Evolutionary conservation across 805 yeast genomes (phyloP), one percentile per base, ranked within the genome.

Genomic region (Diddensiella transvaalensis): DNA sequence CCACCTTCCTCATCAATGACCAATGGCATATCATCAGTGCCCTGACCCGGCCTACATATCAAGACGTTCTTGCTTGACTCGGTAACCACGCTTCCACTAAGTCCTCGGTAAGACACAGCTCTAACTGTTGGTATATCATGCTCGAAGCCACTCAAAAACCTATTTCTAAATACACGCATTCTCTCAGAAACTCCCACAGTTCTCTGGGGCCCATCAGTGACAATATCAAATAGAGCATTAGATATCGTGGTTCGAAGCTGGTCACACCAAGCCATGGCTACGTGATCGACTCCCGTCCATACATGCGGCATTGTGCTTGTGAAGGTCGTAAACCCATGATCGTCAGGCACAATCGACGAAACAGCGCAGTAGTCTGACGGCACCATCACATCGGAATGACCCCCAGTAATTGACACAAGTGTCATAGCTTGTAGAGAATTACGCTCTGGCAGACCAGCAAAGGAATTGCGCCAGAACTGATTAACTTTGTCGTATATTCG

Each of bases 211-310:
- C 32, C 17, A 36, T 54, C 55, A 5, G 41, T 26, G 5, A 79
- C 77, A 15, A 83, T 70, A 36, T 78, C 82, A 41, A 87, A 66
- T 21, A 90, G 61, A 0, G 79, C 68, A 41, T 68, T 68, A 6
- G 85, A 83, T 2, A 90, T 52, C 11, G 73, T 76, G 39, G 74
- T 70, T 50, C 96, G 73, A 39, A 88, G 65, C 61, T 88, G 96
- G 51, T 83, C 85, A 66, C 97, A 90, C 97, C 97, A 90, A 0
- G 89, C 96, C 43, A 90, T 81, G 1, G 96, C 96, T 56, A 87
- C 72, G 68, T 90, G 97, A 63, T 90, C 97, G 29, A 87, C 80
- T 1, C 96, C 83, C 1, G 96, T 85, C 96, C 96, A 90, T 1
- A 89, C 96, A 2, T 75, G 76, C 0, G 95, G 96, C 10, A 90